phyloP scores from a whole-genome alignment of 768 basidiomycete genomes.

The Rhodotorula graminis region DNA sequence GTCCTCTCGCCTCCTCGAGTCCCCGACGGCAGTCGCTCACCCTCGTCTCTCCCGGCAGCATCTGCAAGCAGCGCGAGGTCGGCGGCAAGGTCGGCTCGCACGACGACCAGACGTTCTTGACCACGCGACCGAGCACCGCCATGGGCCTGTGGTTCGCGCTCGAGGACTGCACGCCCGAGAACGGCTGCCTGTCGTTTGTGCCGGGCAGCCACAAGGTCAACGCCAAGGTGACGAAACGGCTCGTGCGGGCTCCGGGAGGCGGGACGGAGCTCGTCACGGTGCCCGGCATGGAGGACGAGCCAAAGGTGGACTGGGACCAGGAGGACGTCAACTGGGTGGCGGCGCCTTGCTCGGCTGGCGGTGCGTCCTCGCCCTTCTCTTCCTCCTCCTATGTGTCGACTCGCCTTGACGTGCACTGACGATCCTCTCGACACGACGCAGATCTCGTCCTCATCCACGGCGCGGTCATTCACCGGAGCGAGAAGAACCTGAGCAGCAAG shows the following conservation, averaged over 20 bases:
- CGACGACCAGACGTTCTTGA: constrained; percentile 80
- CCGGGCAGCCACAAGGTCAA: constrained; percentile 80
- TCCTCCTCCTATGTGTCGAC: neutral
- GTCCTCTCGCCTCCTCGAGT: neutral
- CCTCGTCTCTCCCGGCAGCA: constrained; percentile 44
- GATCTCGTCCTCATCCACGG: constrained; percentile 94
- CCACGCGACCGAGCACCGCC: constrained; percentile 84
- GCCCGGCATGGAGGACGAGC: constrained; percentile 40
- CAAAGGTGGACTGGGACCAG: constrained; percentile 32
- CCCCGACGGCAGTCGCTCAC: constrained; percentile 84
- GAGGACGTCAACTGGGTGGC: constrained; percentile 43
- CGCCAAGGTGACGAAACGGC: constrained; percentile 64
- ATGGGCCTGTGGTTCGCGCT: constrained; percentile 96
- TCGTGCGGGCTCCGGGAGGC: constrained; percentile 61
- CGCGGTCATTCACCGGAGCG: constrained; percentile 83
- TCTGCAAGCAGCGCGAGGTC: constrained; percentile 84
- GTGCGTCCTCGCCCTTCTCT: constrained; percentile 5
- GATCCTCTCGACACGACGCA: constrained; percentile 50
- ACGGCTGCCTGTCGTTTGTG: constrained; percentile 81
- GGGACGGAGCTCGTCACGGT: constrained; percentile 82
- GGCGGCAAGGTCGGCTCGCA: constrained; percentile 92
- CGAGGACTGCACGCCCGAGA: constrained; percentile 73
- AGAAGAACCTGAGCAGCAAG: constrained; percentile 70
- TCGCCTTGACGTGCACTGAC: too few relatives aligned
- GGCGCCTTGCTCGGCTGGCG: constrained; percentile 42